phyloP scores from a whole-genome alignment of 1,139 yeast species.

The Blastobotrys raffinosifermentans region DNA sequence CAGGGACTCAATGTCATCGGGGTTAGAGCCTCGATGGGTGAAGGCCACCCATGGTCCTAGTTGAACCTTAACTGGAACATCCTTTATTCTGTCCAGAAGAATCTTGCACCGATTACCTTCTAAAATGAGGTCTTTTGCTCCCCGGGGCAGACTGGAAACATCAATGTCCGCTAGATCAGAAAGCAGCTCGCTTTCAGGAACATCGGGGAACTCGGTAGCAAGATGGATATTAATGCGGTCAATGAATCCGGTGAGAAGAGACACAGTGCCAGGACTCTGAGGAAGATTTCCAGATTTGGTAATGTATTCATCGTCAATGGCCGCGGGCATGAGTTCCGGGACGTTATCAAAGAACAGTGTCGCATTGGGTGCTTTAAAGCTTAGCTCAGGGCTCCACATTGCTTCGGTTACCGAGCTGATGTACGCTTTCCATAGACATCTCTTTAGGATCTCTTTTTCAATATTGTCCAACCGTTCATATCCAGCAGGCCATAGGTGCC shows the following conservation, averaged over 20 bases:
- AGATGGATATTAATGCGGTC: not conserved
- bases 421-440: slow-evolving; percentile 7
- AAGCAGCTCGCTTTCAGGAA: too few relatives aligned
- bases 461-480: slow-evolving; percentile 5
- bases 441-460: slow-evolving; percentile 8
- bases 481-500: slow-evolving; percentile 9
- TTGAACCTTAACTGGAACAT: too few relatives aligned
- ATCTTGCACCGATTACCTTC: too few relatives aligned
- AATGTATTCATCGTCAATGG: slow-evolving; percentile 11
- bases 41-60: too few relatives aligned
- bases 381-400: not conserved
- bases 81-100: too few relatives aligned
- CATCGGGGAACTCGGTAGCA: too few relatives aligned
- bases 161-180: too few relatives aligned
- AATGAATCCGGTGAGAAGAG: not conserved
- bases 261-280: slow-evolving; percentile 3
- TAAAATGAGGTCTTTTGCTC: too few relatives aligned
- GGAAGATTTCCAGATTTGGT: slow-evolving; percentile 2
- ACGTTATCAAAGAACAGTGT: not conserved
- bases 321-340: slow-evolving; percentile 5
- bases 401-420: not conserved
- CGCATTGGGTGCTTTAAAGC: not conserved
- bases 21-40: too few relatives aligned
- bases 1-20: too few relatives aligned
- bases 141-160: too few relatives aligned